phyloP scores from a whole-genome alignment of 1,284 basidiomycete genomes.

The Leccinum fuscescens region DNA sequence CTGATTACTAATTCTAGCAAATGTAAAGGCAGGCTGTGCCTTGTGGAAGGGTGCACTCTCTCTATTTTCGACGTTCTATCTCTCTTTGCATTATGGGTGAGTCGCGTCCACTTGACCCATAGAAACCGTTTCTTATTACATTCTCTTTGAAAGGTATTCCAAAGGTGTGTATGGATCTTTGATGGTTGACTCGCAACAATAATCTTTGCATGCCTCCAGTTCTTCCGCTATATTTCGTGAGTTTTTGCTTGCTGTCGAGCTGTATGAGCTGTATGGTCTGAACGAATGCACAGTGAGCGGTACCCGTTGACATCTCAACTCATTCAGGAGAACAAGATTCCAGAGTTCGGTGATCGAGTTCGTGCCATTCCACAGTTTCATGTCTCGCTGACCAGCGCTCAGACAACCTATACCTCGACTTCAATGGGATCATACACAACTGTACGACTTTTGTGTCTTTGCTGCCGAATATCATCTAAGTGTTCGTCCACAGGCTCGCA shows the following conservation, averaged over 20 bases:
- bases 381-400: slow-evolving; percentile 12
- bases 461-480: not conserved
- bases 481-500: slow-evolving; percentile 64
- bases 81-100: slow-evolving; percentile 25
- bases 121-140: not conserved
- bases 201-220: slow-evolving; percentile 41
- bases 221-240: slow-evolving; percentile 84
- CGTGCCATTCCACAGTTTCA: not conserved
- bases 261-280: slow-evolving; percentile 2
- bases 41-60: not conserved
- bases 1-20: not conserved
- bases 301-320: slow-evolving; percentile 98
- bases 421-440: slow-evolving; percentile 99
- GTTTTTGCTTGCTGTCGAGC: slow-evolving; percentile 27
- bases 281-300: slow-evolving; percentile 68
- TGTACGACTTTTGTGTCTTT: slow-evolving; percentile 49
- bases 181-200: slow-evolving; percentile 20
- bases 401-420: slow-evolving; percentile 93
- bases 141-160: slow-evolving; percentile 47
- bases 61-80: slow-evolving; percentile 8
- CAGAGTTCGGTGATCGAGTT: slow-evolving; percentile 72
- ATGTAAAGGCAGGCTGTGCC: not conserved
- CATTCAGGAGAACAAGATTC: slow-evolving; percentile 96
- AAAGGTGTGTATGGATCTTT: slow-evolving; percentile 55
- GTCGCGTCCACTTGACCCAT: not conserved